Conservation (phyloP, 2,329 filamentous ascomycete genomes). For the Helminthosporium solani region DNA sequence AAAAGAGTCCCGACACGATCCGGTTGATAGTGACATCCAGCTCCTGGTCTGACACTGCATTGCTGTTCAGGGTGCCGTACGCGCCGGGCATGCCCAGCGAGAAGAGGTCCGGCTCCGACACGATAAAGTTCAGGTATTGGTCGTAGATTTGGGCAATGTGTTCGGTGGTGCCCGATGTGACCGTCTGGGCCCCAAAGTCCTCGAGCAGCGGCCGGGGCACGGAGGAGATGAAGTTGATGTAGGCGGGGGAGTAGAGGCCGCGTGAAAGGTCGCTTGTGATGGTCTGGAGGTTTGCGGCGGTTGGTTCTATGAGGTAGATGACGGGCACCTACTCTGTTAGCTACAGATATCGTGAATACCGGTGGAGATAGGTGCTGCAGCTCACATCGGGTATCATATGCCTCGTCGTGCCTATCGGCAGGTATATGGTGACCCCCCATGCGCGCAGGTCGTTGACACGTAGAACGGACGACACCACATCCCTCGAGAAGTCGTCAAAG, state of each 20-base stretch:
- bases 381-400: conserved; percentile 89
- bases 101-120: conserved; percentile 93
- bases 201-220: conserved; percentile 87
- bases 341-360: too few relatives aligned
- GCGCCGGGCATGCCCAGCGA: conserved; percentile 91
- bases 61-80: conserved; percentile 96
- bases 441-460: conserved; percentile 88
- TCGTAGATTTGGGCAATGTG: conserved; percentile 91
- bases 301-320: conserved; percentile 94
- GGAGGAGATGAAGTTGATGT: conserved; percentile 95
- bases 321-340: conserved; percentile 59
- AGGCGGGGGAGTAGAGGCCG: conserved; percentile 84
- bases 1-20: conserved; percentile 95
- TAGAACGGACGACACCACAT: conserved; percentile 95
- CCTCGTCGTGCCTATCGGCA: conserved; percentile 73
- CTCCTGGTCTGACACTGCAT: conserved; percentile 84
- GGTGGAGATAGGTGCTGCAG: too few relatives aligned
- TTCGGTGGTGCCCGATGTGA: conserved; percentile 79
- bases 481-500: conserved; percentile 86
- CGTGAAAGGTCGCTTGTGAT: conserved; percentile 86
- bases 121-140: conserved; percentile 96
- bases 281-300: conserved; percentile 71
- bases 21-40: conserved; percentile 84
- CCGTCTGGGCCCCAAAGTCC: conserved; percentile 89
- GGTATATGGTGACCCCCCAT: conserved; percentile 64